A percentile compares a stretch with the other conserved stretches of the same genome.
phyloP scores from a whole-genome alignment of 2,329 filamentous ascomycete species.

The Trichoderma sp. region DNA sequence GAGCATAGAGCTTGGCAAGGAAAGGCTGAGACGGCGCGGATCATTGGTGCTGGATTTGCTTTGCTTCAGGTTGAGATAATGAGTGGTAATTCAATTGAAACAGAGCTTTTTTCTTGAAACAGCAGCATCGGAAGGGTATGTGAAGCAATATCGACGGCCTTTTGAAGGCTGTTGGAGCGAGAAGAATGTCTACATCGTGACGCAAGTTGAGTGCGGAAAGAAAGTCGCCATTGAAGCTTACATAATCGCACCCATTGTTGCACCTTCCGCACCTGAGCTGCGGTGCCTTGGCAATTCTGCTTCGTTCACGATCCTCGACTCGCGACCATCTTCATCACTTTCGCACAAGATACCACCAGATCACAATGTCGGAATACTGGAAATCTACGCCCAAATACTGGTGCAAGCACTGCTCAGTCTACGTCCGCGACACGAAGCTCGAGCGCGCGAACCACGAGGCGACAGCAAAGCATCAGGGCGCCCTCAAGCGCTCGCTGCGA shows the following conservation, averaged over 20 bases:
- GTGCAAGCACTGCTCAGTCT: slow-evolving; percentile 95
- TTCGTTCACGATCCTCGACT: not conserved
- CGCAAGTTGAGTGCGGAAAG: not conserved
- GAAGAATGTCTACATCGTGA: too few relatives aligned
- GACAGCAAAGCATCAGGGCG: slow-evolving; percentile 80
- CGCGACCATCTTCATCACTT: slow-evolving; percentile 5
- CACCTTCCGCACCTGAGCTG: not conserved
- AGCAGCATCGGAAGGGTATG: too few relatives aligned
- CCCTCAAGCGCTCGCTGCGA: slow-evolving; percentile 84
- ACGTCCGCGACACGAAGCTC: slow-evolving; percentile 86
- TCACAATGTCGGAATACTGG: slow-evolving; percentile 91
- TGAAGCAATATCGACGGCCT: too few relatives aligned
- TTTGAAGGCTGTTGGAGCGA: not conserved
- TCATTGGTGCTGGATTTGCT: too few relatives aligned
- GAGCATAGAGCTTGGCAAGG: too few relatives aligned
- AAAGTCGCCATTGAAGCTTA: not conserved
- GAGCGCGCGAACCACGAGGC: slow-evolving; percentile 88
- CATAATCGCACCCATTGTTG: not conserved
- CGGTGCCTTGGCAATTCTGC: not conserved
- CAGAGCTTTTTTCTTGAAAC: too few relatives aligned
- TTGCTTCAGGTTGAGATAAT: too few relatives aligned
- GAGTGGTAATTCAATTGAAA: too few relatives aligned
- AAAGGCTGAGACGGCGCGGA: too few relatives aligned
- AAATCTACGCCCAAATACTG: slow-evolving; percentile 97
- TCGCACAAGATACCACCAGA: not conserved